Evolutionary conservation across 345 rosid species (phyloP).

Genomic region (Lenwebbia sp.): DNA sequence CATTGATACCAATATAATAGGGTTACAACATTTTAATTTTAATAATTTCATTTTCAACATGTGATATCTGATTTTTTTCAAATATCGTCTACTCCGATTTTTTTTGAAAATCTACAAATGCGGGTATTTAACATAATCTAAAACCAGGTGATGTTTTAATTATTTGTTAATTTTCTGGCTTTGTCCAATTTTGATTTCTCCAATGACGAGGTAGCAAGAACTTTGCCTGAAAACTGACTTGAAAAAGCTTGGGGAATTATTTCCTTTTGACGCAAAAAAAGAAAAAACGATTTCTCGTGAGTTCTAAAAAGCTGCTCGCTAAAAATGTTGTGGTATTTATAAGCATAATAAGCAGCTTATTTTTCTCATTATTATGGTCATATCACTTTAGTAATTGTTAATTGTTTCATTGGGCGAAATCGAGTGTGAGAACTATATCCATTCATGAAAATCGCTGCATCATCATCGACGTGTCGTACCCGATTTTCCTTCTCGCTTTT

Average conservation of each 20-base stretch:
- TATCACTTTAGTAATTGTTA: neutral
- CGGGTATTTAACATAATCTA: neutral
- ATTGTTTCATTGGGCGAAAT: neutral
- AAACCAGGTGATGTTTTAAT: neutral
- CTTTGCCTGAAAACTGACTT: neutral
- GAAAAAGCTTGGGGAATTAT: neutral
- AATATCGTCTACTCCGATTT: neutral
- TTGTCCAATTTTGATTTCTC: neutral
- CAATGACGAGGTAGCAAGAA: neutral
- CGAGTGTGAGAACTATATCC: neutral
- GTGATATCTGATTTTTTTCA: neutral
- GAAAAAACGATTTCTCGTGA: neutral
- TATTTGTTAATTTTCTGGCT: neutral
- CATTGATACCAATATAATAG: too few relatives aligned
- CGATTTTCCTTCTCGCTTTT: neutral
- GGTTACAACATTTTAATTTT: neutral
- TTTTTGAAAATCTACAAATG: neutral
- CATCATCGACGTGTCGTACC: accelerated
- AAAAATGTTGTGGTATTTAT: neutral
- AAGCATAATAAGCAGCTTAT: neutral
- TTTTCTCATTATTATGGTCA: neutral
- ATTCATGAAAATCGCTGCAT: neutral
- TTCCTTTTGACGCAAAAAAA: neutral
- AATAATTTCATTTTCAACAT: neutral
- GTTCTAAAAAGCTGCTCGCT: neutral